Evolutionary conservation across 192 early-diverging fungal species (phyloP).

Genomic region (Podila minutissima): DNA sequence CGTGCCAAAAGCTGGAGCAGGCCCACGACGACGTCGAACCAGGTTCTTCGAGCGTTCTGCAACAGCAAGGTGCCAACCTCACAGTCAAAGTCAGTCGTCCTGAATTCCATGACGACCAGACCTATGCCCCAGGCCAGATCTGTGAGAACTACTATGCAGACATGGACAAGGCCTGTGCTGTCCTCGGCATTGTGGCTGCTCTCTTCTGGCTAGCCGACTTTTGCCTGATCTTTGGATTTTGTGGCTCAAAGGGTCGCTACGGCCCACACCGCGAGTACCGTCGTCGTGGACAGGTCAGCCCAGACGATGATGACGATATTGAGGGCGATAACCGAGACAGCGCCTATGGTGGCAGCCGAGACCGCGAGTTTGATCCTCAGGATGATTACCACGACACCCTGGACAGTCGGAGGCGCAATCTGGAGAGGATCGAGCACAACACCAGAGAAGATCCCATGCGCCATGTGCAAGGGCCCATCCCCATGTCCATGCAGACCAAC

Average conservation of each 20-base stretch:
- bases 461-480: conserved; percentile 16
- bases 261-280: not conserved
- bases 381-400: conserved; percentile 15
- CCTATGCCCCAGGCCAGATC: conserved; percentile 4
- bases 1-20: conserved; percentile 7
- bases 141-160: conserved; percentile 27
- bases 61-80: not conserved
- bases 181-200: conserved; percentile 22
- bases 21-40: not conserved
- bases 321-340: conserved; percentile 1
- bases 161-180: conserved; percentile 28
- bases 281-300: not conserved
- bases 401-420: conserved; percentile 7
- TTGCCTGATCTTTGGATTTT: conserved; percentile 29
- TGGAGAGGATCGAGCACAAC: conserved; percentile 5
- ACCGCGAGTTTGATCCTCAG: not conserved
- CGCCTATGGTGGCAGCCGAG: not conserved
- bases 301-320: not conserved
- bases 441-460: conserved; percentile 4
- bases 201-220: conserved; percentile 34
- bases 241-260: conserved; percentile 12
- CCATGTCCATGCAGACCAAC: conserved; percentile 9
- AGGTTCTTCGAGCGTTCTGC: not conserved
- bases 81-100: not conserved
- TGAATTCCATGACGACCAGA: conserved; percentile 13